phyloP scores from a whole-genome alignment of 192 early-diverging fungal genomes.

The Chytriomyces hyalinus region DNA sequence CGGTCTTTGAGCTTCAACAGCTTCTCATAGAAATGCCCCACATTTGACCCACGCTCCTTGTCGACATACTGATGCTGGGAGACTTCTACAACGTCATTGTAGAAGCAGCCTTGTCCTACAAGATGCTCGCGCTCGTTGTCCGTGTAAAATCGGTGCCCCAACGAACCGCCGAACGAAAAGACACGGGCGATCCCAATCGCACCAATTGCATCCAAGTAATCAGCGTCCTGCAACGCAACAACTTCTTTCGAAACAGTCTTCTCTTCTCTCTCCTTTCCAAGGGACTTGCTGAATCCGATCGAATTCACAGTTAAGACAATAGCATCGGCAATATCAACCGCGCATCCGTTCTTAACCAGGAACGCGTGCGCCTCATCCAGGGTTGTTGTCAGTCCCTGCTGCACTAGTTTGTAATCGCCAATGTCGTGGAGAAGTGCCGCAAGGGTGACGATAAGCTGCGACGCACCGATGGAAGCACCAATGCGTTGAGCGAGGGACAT shows the following conservation, averaged over 20 bases:
- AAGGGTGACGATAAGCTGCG: constrained; percentile 24
- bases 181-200: constrained; percentile 42
- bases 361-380: neutral
- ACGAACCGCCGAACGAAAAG: constrained; percentile 39
- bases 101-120: neutral
- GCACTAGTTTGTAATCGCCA: constrained; percentile 35
- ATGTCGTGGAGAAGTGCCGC: constrained; percentile 44
- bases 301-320: neutral
- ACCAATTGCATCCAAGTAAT: constrained; percentile 42
- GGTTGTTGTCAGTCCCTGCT: neutral
- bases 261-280: neutral
- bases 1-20: constrained; percentile 20
- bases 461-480: neutral
- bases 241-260: constrained; percentile 8
- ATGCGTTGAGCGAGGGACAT: constrained; percentile 22
- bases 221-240: constrained; percentile 34
- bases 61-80: neutral
- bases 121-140: neutral
- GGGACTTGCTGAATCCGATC: constrained; percentile 12
- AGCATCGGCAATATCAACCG: neutral
- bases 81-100: neutral
- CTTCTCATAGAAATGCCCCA: constrained; percentile 21
- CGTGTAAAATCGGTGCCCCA: constrained; percentile 1
- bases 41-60: constrained; percentile 8
- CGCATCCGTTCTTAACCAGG: neutral